Evolutionary conservation across 1,284 basidiomycete species (phyloP), one percentile per base, ranked within the genome.

Genomic region (Amanita bisporigera): DNA sequence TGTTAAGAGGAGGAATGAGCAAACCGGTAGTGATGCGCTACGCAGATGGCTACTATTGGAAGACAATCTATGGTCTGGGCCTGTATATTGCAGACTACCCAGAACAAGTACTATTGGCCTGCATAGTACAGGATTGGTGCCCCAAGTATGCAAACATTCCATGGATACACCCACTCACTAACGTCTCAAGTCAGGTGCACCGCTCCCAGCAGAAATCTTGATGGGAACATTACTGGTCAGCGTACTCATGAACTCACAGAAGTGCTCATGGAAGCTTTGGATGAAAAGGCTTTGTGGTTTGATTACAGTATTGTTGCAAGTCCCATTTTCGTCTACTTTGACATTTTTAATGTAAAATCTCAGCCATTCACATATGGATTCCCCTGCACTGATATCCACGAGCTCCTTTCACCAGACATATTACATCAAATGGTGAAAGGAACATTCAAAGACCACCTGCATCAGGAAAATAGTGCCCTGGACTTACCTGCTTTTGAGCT

Each of bases 51-150:
- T 69, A 77, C 47, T 79, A 65, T 60, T 69, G 70, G 2, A 64
- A 68, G 4, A 70, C 67, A 1, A 75, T 79, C 2, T 79, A 71
- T 67, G 70, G 68, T 1, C 17, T 77, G 1, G 73, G 74, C 0
- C 74, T 75, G 2, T 77, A 73, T 54, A 80, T 80, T 61, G 76
- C 74, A 9, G 74, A 79, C 63, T 80, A 79, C 66, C 77, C 74
- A 31, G 75, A 76, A 45, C 74, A 75, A 36, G 54, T 45, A 14
- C 17, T 67, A 3, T 61, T 72, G 3, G 67, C 69, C 15, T 47
- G 74, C 26, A 69, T 78, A 50, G 74, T 78, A 0, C 70, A 69
- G 47, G 73, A 71, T 0, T 79, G 77, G 77, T 79, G 79, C 65
- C 60, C 73, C 45, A 66, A 62, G 76, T 79, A 61, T 0, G 72